phyloP scores from a whole-genome alignment of 345 rosid species.

The Citrus trifoliata region DNA sequence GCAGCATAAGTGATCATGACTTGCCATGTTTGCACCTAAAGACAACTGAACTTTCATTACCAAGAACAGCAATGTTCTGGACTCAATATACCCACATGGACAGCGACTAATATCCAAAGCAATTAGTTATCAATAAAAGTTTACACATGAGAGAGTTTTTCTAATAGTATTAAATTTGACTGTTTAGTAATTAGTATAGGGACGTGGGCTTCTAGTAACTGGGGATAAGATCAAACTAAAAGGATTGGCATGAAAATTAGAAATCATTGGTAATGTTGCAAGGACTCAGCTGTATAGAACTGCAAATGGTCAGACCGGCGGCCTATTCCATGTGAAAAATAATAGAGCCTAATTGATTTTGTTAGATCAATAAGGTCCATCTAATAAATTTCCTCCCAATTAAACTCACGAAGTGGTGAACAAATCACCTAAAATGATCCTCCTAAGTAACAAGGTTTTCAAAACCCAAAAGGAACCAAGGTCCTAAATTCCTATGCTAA shows the following conservation, averaged over 20 bases:
- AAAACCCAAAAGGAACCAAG: too few species aligned
- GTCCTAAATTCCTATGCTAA: too few species aligned
- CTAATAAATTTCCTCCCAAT: too few species aligned
- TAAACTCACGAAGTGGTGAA: too few species aligned
- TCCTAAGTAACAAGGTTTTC: too few species aligned
- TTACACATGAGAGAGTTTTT: not conserved
- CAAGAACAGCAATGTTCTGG: not conserved
- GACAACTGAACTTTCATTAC: not conserved
- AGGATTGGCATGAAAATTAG: not conserved
- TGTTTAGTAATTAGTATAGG: too few species aligned
- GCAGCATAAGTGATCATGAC: not conserved
- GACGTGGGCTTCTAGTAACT: not conserved
- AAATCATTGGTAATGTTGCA: not conserved
- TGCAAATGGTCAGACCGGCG: not conserved
- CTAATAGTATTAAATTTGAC: not conserved
- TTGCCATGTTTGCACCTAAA: slow-evolving; percentile 8
- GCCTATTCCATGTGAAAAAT: slow-evolving; percentile 4
- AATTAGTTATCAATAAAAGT: too few species aligned
- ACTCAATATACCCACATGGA: not conserved
- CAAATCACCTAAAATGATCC: too few species aligned
- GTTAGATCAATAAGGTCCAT: too few species aligned
- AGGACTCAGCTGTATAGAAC: not conserved
- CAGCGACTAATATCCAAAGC: not conserved
- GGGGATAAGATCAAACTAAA: not conserved
- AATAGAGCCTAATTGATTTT: not conserved